These are phyloP conservation scores for Scheffersomyces lignicola DNA, from an alignment of 1,139 yeast genomes.

Conservation along the genomic window DNA sequence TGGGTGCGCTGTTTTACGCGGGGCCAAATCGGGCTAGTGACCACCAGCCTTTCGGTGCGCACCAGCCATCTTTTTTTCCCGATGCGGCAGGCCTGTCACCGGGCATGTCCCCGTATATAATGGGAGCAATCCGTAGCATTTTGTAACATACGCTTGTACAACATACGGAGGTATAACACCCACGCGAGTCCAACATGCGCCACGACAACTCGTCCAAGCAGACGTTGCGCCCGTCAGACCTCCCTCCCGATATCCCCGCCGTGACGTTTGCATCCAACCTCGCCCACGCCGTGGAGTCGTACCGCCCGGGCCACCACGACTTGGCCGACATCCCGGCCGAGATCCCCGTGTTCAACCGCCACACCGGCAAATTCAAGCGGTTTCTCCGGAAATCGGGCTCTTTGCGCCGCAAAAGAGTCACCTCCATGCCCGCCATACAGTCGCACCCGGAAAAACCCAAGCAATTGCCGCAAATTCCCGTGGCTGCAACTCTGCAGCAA, in stretches of 20 bases:
- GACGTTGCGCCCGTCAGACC: conserved; percentile 6
- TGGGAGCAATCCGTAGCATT: no score
- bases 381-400: conserved; percentile 12
- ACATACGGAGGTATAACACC: no score
- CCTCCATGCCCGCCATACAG: conserved; percentile 12
- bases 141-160: no score
- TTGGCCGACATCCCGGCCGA: conserved; percentile 31
- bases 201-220: conserved; percentile 3
- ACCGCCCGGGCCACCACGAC: conserved; percentile 26
- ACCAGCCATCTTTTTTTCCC: conserved; percentile 6
- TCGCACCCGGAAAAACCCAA: no score
- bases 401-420: conserved; percentile 7
- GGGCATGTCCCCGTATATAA: no score
- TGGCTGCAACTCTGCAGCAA: no score
- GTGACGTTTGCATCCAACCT: conserved; percentile 13
- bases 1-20: no score
- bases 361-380: conserved; percentile 23
- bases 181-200: conserved; percentile 1
- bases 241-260: conserved; percentile 14
- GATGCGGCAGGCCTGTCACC: not conserved
- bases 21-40: no score
- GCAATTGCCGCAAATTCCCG: no score
- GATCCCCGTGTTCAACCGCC: conserved; percentile 27
- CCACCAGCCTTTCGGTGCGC: not conserved
- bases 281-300: conserved; percentile 32